A percentile compares a stretch with the other conserved stretches of the same genome.
Evolutionary conservation across 140 eudicot species (phyloP).

Genomic region (Oenanthe javanica): DNA sequence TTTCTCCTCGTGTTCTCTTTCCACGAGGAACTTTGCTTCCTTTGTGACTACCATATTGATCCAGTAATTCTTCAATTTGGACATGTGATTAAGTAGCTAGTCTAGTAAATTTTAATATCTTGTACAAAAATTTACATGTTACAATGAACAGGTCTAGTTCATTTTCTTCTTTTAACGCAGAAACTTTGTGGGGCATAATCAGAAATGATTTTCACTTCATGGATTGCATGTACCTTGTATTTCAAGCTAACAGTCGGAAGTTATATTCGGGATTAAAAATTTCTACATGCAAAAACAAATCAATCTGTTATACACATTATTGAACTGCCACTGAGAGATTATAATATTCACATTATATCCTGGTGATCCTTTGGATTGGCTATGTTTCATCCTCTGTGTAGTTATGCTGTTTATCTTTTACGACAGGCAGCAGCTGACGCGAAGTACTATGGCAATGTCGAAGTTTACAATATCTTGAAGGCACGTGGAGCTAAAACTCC

Average conservation of each 20-base stretch:
- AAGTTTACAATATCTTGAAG: slow-evolving; percentile 76
- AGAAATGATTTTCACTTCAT: background rate
- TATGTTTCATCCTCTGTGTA: background rate
- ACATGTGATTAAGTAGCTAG: background rate
- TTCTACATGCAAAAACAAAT: background rate
- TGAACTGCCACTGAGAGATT: background rate
- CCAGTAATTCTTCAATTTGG: background rate
- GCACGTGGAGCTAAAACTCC: slow-evolving; percentile 91
- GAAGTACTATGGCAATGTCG: slow-evolving; percentile 74
- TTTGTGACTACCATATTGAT: background rate
- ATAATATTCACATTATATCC: background rate
- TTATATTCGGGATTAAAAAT: background rate
- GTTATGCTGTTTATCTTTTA: background rate
- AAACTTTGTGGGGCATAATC: background rate
- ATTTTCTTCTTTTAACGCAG: background rate
- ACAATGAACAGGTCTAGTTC: background rate
- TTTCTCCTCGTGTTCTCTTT: background rate
- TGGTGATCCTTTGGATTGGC: background rate
- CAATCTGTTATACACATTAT: background rate
- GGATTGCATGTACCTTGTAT: background rate
- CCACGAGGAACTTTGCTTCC: too few relatives aligned
- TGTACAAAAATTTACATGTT: background rate
- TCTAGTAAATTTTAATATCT: background rate
- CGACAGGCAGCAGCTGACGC: slow-evolving; percentile 97
- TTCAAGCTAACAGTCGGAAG: background rate